Conservation (phyloP, 768 basidiomycete genomes). For the Trametes villosa region DNA sequence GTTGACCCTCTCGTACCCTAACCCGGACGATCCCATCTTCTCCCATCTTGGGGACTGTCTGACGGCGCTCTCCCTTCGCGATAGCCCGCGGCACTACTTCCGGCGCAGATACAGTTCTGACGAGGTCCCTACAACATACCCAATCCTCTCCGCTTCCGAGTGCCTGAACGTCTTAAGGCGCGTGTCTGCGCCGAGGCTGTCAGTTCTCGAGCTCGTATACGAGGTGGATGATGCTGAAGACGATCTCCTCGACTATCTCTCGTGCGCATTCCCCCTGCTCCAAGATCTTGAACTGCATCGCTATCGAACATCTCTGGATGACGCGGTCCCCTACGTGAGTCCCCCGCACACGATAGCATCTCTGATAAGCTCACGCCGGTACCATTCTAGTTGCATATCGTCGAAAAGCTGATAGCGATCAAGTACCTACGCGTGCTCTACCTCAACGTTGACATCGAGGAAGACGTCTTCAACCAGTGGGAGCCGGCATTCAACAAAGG, state of each 20-base stretch:
- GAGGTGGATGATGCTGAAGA: background rate
- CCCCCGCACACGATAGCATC: background rate
- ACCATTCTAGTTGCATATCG: background rate
- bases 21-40: constrained; percentile 4
- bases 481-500: no score
- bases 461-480: no score
- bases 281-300: constrained; percentile 1
- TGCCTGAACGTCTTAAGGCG: background rate
- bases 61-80: constrained; percentile 1
- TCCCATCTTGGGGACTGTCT: background rate
- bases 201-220: background rate
- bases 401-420: background rate
- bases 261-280: background rate
- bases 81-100: constrained; percentile 1
- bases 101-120: background rate
- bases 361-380: background rate
- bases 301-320: background rate
- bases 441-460: background rate
- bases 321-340: background rate
- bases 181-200: background rate
- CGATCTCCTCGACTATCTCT: background rate
- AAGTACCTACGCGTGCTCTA: background rate
- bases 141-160: background rate
- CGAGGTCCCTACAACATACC: background rate
- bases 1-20: constrained; percentile 1